A percentile compares a stretch with the other conserved stretches of the same genome.
Conservation (phyloP, 345 rosid species). For the Pelargonium nanum region DNA sequence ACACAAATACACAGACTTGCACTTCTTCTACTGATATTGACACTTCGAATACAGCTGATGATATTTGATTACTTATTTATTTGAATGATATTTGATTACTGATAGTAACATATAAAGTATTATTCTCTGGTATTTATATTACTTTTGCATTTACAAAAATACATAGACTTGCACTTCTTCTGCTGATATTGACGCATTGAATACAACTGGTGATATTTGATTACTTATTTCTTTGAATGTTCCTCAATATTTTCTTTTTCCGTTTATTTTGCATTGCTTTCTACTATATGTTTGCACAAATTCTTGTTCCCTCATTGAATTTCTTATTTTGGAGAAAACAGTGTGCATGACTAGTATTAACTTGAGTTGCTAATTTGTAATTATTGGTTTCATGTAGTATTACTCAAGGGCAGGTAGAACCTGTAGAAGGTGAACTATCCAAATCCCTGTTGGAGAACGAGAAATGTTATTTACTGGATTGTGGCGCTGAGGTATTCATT, state of each 20-base stretch:
- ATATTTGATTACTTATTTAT: neutral
- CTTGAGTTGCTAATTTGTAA: constrained; percentile 13
- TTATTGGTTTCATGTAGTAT: constrained; percentile 37
- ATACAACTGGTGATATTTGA: neutral
- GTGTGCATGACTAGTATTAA: neutral
- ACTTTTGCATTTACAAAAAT: neutral
- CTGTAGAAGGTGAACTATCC: constrained; percentile 62
- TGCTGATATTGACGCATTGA: neutral
- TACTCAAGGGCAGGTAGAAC: constrained; percentile 42
- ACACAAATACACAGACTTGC: neutral
- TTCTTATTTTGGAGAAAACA: neutral
- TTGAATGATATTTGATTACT: too few relatives aligned
- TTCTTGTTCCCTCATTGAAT: neutral
- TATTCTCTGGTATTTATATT: neutral
- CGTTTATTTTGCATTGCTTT: neutral
- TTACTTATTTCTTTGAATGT: neutral
- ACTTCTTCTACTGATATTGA: neutral
- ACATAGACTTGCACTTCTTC: neutral
- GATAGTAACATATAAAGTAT: neutral
- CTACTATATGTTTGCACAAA: neutral
- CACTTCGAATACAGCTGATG: neutral
- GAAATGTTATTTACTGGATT: constrained; percentile 70
- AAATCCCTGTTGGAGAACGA: constrained; percentile 72
- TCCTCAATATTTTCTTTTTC: neutral
- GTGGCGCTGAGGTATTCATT: constrained; percentile 82